These are phyloP conservation scores for Mycosphaerella sp. DNA, from an alignment of 2,329 filamentous ascomycete species.

Conservation along the genomic window DNA sequence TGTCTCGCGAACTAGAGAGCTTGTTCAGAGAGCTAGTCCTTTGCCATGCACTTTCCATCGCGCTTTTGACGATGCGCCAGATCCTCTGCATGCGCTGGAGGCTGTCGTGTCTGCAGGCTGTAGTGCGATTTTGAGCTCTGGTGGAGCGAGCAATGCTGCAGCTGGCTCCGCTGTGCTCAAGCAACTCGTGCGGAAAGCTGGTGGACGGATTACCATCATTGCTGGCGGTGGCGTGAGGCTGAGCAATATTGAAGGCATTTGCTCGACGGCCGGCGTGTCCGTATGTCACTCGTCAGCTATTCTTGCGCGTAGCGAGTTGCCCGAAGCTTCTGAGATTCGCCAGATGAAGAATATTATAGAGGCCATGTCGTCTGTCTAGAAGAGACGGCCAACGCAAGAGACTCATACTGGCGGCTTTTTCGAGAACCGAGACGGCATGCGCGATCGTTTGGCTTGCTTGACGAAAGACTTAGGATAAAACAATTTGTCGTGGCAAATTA, in stretches of 20 bases:
- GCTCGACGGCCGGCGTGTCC: constrained; percentile 10
- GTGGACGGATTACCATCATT: constrained; percentile 41
- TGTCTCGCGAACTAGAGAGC: constrained; percentile 35
- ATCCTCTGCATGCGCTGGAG: constrained; percentile 32
- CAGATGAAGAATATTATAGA: constrained; percentile 12
- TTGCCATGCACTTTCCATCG: constrained; percentile 51
- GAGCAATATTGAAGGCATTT: constrained; percentile 38
- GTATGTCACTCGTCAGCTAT: constrained; percentile 25
- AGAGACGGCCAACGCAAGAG: constrained; percentile 2
- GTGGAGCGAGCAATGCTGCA: constrained; percentile 35
- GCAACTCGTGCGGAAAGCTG: constrained; percentile 30
- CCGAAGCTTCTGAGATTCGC: constrained; percentile 14
- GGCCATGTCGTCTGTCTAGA: neutral
- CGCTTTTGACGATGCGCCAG: constrained; percentile 44
- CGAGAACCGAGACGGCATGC: neutral
- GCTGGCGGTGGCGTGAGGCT: constrained; percentile 48
- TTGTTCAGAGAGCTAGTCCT: constrained; percentile 40
- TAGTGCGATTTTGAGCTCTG: constrained; percentile 45
- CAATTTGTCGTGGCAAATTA: no score
- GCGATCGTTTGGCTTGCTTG: neutral
- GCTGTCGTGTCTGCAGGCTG: constrained; percentile 44
- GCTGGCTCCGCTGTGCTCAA: constrained; percentile 34
- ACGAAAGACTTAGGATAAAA: no score
- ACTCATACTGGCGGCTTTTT: neutral
- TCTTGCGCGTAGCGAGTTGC: constrained; percentile 3